These are phyloP conservation scores for Suhomyces anneliseae DNA, from an alignment of 1,139 yeast genomes.

Conservation along the genomic window DNA sequence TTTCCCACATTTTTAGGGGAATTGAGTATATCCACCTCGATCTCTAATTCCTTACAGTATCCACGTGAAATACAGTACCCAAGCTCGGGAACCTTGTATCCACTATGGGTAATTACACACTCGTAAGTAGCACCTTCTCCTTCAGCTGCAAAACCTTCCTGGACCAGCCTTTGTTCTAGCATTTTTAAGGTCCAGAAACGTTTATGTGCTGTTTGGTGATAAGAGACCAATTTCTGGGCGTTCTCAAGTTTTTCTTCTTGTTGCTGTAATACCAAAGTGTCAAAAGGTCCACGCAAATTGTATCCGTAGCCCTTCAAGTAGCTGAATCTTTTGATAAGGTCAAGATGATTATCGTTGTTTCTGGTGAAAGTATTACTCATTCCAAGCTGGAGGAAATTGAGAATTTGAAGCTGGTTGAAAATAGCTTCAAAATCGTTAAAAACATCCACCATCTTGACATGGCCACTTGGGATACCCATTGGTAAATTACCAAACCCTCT, in stretches of 20 bases:
- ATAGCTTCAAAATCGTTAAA: conserved; percentile 27
- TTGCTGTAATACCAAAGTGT: conserved; percentile 16
- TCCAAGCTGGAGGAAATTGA: conserved; percentile 25
- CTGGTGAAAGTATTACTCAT: conserved; percentile 11
- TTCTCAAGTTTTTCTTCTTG: conserved; percentile 20
- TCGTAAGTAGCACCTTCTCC: conserved; percentile 15
- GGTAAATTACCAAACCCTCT: conserved; percentile 17
- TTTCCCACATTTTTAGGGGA: conserved; percentile 18
- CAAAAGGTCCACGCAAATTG: conserved; percentile 34
- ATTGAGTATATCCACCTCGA: conserved; percentile 43
- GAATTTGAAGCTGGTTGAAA: conserved; percentile 42
- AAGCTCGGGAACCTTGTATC: conserved; percentile 13
- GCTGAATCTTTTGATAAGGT: conserved; percentile 19
- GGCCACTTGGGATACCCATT: conserved; percentile 33
- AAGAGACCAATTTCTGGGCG: conserved; percentile 16
- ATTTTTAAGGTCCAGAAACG: conserved; percentile 27
- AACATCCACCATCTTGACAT: conserved; percentile 24
- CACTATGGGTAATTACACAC: conserved; percentile 31
- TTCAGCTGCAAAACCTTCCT: conserved; percentile 3
- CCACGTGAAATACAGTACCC: conserved; percentile 24
- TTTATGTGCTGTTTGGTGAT: conserved; percentile 18
- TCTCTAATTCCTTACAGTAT: conserved; percentile 47
- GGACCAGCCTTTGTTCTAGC: conserved; percentile 22
- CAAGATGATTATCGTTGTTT: conserved; percentile 9
- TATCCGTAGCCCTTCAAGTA: conserved; percentile 38